Conservation (phyloP, 1,139 yeast genomes). For the Pichia sp. region DNA sequence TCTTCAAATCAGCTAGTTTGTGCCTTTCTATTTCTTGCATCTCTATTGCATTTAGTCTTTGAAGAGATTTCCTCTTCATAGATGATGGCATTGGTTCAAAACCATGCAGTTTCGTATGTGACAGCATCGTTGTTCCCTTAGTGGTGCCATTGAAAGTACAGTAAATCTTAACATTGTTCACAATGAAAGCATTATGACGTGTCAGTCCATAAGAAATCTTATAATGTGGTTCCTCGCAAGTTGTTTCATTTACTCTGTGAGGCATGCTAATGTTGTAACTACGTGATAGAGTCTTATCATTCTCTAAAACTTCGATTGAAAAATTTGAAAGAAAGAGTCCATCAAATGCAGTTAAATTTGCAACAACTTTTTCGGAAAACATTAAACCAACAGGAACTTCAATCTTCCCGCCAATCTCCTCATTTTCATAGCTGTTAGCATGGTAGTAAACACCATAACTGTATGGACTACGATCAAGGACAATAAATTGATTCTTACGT, state of each 20-base stretch:
- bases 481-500: conserved; percentile 52
- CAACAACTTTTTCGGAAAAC: conserved; percentile 1
- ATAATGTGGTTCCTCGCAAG: conserved; percentile 40
- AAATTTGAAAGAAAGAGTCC: conserved; percentile 31
- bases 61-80: conserved; percentile 32
- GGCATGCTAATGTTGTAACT: conserved; percentile 14
- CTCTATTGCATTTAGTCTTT: conserved; percentile 19
- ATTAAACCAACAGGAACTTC: conserved; percentile 5
- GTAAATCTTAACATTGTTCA: conserved; percentile 33
- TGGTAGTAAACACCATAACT: conserved; percentile 30
- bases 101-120: conserved; percentile 31
- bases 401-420: neutral
- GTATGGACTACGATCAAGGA: conserved; percentile 49
- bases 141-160: conserved; percentile 14
- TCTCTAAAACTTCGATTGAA: conserved; percentile 46
- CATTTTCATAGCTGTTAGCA: neutral
- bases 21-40: conserved; percentile 41
- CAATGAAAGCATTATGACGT: conserved; percentile 42
- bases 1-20: conserved; percentile 42
- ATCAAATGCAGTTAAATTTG: conserved; percentile 21
- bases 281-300: conserved; percentile 35
- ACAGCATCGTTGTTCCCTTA: conserved; percentile 9
- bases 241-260: conserved; percentile 31
- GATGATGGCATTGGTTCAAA: conserved; percentile 39
- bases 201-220: conserved; percentile 42